Evolutionary conservation across 306 rosid genomes (phyloP), one percentile per base, ranked within the genome.

Genomic region (Ammopiptanthus mongolicus): DNA sequence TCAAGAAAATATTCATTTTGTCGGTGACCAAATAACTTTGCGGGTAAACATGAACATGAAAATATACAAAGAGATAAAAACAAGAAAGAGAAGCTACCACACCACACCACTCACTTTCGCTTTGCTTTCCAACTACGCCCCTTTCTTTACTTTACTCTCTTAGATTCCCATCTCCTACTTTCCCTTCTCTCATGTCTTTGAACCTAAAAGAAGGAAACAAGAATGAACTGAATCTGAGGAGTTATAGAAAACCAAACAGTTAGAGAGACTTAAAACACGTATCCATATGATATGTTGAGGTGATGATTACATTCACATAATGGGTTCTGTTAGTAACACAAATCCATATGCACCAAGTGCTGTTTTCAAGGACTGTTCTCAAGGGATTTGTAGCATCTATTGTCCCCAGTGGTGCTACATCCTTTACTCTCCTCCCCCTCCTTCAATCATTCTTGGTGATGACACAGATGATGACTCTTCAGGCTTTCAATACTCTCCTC

Each of bases 391-490:
- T 86, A 90, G 92, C 86, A 25, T 88, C 52, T 93, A 86, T 51
- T 90, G 98, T 67, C 96, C 95, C 1, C 90, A 93, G 7, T 90
- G 95, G 95, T 93, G 98, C 51, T 87, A 83, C 80, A 80, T 84
- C 60, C 18, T 90, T 25, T 80, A 82, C 76, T 81, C 94, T 31
- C 98, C 98, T 25, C 98, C 98, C 0, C 91, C 92, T n/a, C 89
- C 90, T 53, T 80, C 89, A 23, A 34, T 75, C 25, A 47, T 65
- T 23, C 55, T 75, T 1, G 73, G 44, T 2, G 69, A 15, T 13
- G 51, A 9, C 4, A n/a, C n/a, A n/a, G 66, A 47, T 5, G 69
- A 48, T 5, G 23, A 53, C 52, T 9, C 59, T 28, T 53, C 82
- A 0, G 61, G 31, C n/a, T 84, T 88, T 1, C 64, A 89, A 22